Percentiles rank a stretch among this genome's conserved stretches.
These are phyloP conservation scores for Agarophyton chilense DNA, from an alignment of 23 red algal genomes.

Conservation along the genomic window DNA sequence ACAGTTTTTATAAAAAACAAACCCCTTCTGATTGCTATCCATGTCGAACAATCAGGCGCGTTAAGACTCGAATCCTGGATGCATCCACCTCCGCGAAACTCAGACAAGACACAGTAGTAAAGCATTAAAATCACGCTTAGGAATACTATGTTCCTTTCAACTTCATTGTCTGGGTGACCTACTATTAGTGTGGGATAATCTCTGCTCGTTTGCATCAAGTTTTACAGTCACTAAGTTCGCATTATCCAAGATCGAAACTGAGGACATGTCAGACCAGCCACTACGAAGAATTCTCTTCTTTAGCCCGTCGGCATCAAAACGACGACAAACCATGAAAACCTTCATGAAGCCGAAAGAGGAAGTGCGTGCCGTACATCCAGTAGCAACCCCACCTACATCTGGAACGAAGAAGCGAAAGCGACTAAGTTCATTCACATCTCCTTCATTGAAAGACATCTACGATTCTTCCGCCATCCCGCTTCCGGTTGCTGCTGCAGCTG, in stretches of 20 bases:
- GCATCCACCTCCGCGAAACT: too few species aligned
- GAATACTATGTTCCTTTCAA: too few species aligned
- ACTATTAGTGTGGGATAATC: too few species aligned
- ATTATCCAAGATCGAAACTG: neutral
- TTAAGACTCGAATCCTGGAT: too few species aligned
- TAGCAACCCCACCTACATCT: neutral
- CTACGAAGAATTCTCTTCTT: neutral
- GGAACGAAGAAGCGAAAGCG: constrained; percentile 2
- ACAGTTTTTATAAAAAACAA: too few species aligned
- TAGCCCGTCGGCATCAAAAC: neutral
- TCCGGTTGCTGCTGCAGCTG: constrained; percentile 8
- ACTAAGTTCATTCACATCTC: neutral
- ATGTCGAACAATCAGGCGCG: too few species aligned
- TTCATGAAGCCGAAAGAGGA: constrained; percentile 12
- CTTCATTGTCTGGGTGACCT: too few species aligned
- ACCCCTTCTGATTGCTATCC: too few species aligned
- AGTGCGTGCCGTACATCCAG: neutral
- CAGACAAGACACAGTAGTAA: too few species aligned
- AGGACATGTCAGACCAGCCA: neutral
- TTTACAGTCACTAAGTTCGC: neutral
- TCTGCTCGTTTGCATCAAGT: too few species aligned
- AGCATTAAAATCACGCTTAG: too few species aligned
- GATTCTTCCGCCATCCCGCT: neutral
- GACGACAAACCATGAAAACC: neutral
- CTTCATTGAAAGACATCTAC: neutral